Evolutionary conservation across 257 asterid genomes (phyloP).

Genomic region (Avicennia marina): DNA sequence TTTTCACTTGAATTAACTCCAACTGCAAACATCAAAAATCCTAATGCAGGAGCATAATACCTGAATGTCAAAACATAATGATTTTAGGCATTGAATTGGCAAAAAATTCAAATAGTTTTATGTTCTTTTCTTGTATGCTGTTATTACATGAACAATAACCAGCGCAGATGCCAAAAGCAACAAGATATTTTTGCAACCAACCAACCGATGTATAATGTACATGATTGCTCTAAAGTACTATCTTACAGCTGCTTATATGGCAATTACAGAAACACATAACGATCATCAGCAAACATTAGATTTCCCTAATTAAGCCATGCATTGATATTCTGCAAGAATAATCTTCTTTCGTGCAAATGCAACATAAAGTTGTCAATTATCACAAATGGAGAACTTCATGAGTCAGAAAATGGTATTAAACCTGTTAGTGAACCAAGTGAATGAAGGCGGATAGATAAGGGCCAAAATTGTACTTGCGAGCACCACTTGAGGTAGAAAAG

Average conservation of each 20-base stretch:
- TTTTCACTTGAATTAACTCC: slow-evolving; percentile 93
- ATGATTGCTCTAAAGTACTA: too few species aligned
- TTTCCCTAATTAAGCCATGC: background rate
- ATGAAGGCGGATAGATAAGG: slow-evolving; percentile 88
- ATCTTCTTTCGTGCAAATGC: background rate
- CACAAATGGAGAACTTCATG: too few species aligned
- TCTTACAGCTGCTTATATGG: too few species aligned
- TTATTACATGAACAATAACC: background rate
- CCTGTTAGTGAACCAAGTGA: slow-evolving; percentile 96
- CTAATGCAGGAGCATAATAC: slow-evolving; percentile 96
- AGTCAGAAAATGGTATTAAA: slow-evolving; percentile 18
- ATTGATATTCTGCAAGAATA: background rate
- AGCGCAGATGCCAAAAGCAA: too few species aligned
- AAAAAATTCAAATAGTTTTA: background rate
- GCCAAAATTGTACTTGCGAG: slow-evolving; percentile 88
- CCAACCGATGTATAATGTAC: too few species aligned
- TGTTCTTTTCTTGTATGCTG: background rate
- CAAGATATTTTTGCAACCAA: too few species aligned
- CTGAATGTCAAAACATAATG: slow-evolving; percentile 35
- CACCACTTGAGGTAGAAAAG: slow-evolving; percentile 89
- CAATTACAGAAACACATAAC: too few species aligned
- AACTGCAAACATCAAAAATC: slow-evolving; percentile 97
- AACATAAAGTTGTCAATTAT: too few species aligned
- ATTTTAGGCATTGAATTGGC: slow-evolving; percentile 23
- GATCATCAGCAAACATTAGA: background rate